Evolutionary conservation across 2,329 filamentous ascomycete genomes (phyloP), one percentile per base, ranked within the genome.

Genomic region (Botryotinia calthae): DNA sequence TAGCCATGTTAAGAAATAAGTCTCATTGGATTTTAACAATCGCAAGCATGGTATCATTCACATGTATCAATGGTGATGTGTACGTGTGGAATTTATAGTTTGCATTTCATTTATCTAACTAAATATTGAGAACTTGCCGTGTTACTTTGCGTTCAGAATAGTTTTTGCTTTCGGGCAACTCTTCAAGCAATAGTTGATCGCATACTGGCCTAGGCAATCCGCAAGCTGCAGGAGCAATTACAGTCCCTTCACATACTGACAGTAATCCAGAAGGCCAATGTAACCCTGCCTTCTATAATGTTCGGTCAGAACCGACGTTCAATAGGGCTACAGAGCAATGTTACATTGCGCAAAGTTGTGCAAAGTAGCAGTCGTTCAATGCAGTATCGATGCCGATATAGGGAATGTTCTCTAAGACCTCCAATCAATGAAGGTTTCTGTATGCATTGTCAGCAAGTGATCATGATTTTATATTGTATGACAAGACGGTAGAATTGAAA

Each of bases 391-490:
- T 61, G 12, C 8, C 62, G 5, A n/a, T 25, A 9, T 14, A 1
- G 34, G 18, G 8, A 12, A 5, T 51, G 16, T 4, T 48, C 10
- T 42, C 10, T 10, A 6, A 25, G 22, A 6, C 37, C n/a, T 44
- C 14, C 25, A 58, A 1, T 12, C 10, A 31, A 25, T 22, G 9
- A 77, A 76, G 40, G 65, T 48, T 86, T 87, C 83, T 85, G 84
- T 80, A 81, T 77, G 77, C 81, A 82, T 89, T 87, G 87, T 89
- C 86, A 88, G 85, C 79, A 79, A 80, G 79, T 81, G 82, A 40
- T 72, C 44, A 54, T 44, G 28, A 70, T 70, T 37, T 40, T 68
- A 37, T 48, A 14, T 83, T 84, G 80, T 85, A 83, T 85, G 87
- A 89, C 85, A 83, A 71, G 28, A 75, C 42, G 58, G 68, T 42